Percentiles rank a stretch among this genome's conserved stretches.
These are phyloP conservation scores for Monosporascus sp. DNA, from an alignment of 2,329 filamentous ascomycete species.

Conservation along the genomic window DNA sequence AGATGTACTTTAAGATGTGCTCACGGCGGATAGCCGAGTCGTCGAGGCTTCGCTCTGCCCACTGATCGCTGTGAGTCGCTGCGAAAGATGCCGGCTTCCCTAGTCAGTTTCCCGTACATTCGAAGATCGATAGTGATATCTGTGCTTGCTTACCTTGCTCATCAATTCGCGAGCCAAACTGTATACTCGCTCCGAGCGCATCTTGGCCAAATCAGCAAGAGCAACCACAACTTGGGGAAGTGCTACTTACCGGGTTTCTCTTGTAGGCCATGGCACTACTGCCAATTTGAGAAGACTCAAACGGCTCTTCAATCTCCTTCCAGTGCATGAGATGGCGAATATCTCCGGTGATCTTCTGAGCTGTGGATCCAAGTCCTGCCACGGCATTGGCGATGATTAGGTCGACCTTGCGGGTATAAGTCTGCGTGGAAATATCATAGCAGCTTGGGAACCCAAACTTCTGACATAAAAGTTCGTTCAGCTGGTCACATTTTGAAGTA, in stretches of 20 bases:
- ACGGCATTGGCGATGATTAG: constrained; percentile 69
- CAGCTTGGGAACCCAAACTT: constrained; percentile 44
- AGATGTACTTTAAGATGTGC: background rate
- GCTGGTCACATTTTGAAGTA: constrained; percentile 39
- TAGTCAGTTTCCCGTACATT: background rate
- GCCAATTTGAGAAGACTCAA: background rate
- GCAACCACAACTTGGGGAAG: background rate
- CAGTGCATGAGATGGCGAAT: constrained; percentile 65
- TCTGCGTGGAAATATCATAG: constrained; percentile 59
- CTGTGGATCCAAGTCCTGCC: constrained; percentile 70
- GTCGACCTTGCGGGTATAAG: constrained; percentile 70
- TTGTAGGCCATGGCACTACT: background rate
- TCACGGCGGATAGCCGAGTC: constrained; percentile 62
- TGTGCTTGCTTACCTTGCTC: background rate
- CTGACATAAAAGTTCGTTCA: constrained; percentile 48
- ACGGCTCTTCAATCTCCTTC: constrained; percentile 64
- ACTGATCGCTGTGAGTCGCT: background rate
- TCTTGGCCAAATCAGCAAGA: background rate
- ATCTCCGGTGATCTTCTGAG: constrained; percentile 66
- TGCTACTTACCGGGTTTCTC: background rate
- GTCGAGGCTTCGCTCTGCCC: constrained; percentile 62
- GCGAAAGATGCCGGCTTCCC: background rate
- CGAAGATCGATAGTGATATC: background rate
- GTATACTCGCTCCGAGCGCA: background rate
- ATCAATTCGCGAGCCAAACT: background rate